Percentiles rank a stretch among this genome's conserved stretches.
phyloP scores from a whole-genome alignment of 345 rosid species.

The Corchorus olitorius region DNA sequence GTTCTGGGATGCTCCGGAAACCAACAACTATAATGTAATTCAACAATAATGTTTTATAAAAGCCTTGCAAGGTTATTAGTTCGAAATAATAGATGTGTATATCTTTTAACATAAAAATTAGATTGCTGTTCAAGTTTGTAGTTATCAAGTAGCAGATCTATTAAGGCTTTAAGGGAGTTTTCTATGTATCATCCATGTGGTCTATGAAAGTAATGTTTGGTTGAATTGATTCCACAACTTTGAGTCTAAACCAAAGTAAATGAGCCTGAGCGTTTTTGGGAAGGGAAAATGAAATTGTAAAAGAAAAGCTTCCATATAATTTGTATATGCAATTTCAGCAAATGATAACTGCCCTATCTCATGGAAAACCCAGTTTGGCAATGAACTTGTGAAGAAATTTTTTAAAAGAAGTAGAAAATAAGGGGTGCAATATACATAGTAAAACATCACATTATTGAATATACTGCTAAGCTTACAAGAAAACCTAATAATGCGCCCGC shows the following conservation, averaged over 20 bases:
- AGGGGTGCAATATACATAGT: no score
- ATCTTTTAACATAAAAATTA: not conserved
- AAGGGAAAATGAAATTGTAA: no score
- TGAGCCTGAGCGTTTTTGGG: not conserved
- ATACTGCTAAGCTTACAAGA: conserved; percentile 54
- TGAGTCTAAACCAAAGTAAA: no score
- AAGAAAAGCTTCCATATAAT: no score
- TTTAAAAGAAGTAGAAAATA: no score
- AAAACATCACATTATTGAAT: conserved; percentile 24
- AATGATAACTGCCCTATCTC: not conserved
- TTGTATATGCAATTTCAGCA: not conserved
- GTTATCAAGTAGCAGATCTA: not conserved
- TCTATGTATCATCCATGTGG: not conserved
- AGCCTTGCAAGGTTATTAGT: not conserved
- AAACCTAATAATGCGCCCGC: conserved; percentile 84
- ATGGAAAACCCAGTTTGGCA: not conserved
- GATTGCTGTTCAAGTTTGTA: not conserved
- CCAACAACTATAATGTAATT: not conserved
- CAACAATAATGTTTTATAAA: not conserved
- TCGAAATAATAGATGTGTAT: not conserved
- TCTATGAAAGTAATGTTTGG: no score
- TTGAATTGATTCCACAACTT: no score
- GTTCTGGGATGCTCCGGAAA: not conserved
- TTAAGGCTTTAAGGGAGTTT: not conserved
- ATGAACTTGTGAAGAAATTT: no score